Base-by-base conservation (phyloP, 176 grass and related monocot species). In the Triticum turgidum region DNA sequence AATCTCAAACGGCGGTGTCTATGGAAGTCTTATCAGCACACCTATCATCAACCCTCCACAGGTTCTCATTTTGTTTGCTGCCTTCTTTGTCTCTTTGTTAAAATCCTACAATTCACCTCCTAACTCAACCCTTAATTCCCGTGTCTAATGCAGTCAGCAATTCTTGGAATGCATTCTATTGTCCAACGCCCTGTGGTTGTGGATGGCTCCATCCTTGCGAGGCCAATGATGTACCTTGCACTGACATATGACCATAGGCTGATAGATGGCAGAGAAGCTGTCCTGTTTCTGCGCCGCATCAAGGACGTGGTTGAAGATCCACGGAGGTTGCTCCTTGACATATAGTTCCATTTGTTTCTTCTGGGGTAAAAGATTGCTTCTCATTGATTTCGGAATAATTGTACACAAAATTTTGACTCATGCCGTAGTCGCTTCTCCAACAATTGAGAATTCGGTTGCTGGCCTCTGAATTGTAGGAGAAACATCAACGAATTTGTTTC, bases 31-130 rank as follows among this genome's bases (percentile, higher is more conserved):
- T 84, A 80, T 96, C 81, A 93, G 91, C 80, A 93, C 94, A 24
- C 94, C 94, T 12, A 96, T 96, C 63, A 96, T 96, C 44, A 96
- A 96, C 44, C 91, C 94, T 6, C 94, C 94, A 62, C 94, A 96
- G 80, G 94, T 96, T 77, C 73, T 70, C 14, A 4, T 21, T 33
- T n/a, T 54, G 85, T 41, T 68, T 22, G 18, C 20, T 78, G 29
- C 68, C 29, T 39, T 65, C 24, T 68, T 59, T 18, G 38, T 65
- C 4, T 30, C 12, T 79, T 61, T 77, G 18, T 61, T 77, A 47
- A 3, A 77, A n/a, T 63, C 73, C 56, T 9, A 33, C 41, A 24
- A 18, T 14, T 42, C 13, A 38, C 38, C 32, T 61, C 73, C 38
- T 76, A 69, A 86, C 49, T n/a, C 44, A 30, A 62, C 56, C 56